These are phyloP conservation scores for Dothideomycetes sp. DNA, from an alignment of 2,329 filamentous ascomycete genomes.

Conservation along the genomic window DNA sequence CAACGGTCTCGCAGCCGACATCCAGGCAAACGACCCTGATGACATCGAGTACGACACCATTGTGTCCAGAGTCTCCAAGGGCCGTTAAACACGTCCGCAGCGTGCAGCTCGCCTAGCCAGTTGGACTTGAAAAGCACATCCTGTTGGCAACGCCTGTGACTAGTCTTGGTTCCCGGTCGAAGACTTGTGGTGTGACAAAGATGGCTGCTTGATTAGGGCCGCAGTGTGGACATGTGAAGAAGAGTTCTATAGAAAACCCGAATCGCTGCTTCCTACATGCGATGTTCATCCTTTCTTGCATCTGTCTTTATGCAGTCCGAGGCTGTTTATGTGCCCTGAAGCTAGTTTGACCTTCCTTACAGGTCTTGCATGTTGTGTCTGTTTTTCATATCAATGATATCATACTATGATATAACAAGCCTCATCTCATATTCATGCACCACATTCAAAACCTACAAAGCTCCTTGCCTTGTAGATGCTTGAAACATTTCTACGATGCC, in stretches of 20 bases:
- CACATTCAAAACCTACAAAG: no score
- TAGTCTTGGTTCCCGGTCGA: background rate
- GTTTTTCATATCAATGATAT: no score
- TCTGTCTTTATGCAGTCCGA: no score
- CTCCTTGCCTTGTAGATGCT: no score
- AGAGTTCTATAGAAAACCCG: background rate
- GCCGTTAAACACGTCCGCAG: constrained; percentile 19
- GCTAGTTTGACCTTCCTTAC: no score
- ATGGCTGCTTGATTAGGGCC: background rate
- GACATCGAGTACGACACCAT: constrained; percentile 71
- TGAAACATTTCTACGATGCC: no score
- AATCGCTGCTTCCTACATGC: background rate
- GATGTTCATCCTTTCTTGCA: no score
- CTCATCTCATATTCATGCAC: no score
- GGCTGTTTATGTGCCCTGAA: no score
- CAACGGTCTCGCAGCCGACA: constrained; percentile 62
- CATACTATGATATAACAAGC: no score
- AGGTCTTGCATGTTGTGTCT: no score
- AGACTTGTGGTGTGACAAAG: background rate
- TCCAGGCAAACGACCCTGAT: constrained; percentile 75
- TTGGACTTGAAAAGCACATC: background rate
- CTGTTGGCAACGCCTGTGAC: no score
- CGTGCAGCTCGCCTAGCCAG: background rate
- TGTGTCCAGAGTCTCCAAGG: constrained; percentile 42
- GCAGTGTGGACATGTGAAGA: background rate